Evolutionary conservation across 106 monocot species (phyloP).

Genomic region (Vanilla planifolia): DNA sequence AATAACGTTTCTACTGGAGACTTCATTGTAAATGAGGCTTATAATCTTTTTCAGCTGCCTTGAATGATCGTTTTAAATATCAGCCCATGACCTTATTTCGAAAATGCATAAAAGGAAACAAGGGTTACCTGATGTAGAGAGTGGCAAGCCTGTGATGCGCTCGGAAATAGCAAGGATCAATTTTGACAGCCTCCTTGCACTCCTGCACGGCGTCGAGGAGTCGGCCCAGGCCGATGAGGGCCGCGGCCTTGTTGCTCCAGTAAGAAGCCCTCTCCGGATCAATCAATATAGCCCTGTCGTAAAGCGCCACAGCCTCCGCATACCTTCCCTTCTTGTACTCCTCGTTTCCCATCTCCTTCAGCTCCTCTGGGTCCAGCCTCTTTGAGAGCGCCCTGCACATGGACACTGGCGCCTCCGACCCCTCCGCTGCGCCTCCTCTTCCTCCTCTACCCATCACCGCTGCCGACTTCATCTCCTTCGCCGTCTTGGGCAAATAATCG

Average conservation of each 20-base stretch:
- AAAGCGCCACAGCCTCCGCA: slow-evolving; percentile 38
- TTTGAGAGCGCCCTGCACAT: slow-evolving; percentile 29
- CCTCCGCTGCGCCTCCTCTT: not conserved
- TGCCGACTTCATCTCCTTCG: slow-evolving; percentile 6
- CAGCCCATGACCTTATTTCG: no score
- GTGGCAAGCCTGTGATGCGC: slow-evolving; percentile 41
- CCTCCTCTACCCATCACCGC: not conserved
- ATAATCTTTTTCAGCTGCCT: no score
- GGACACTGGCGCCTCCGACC: not conserved
- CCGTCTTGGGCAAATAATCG: slow-evolving; percentile 28
- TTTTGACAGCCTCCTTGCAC: slow-evolving; percentile 43
- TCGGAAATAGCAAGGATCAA: slow-evolving; percentile 38
- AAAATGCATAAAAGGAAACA: not conserved
- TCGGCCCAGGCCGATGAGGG: slow-evolving; percentile 33
- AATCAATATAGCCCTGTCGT: slow-evolving; percentile 34
- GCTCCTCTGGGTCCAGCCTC: slow-evolving; percentile 33
- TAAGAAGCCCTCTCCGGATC: slow-evolving; percentile 37
- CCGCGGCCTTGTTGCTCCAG: slow-evolving; percentile 56
- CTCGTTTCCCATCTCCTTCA: slow-evolving; percentile 61
- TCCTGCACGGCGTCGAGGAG: slow-evolving; percentile 43
- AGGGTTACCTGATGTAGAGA: slow-evolving; percentile 44
- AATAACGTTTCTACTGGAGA: no score
- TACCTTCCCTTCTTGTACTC: slow-evolving; percentile 51
- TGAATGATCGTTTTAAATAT: no score
- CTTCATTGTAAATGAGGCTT: no score